Percentiles rank a stretch among this genome's conserved stretches.
Conservation (phyloP, 2,329 filamentous ascomycete genomes). For the Curvularia verruculosa region DNA sequence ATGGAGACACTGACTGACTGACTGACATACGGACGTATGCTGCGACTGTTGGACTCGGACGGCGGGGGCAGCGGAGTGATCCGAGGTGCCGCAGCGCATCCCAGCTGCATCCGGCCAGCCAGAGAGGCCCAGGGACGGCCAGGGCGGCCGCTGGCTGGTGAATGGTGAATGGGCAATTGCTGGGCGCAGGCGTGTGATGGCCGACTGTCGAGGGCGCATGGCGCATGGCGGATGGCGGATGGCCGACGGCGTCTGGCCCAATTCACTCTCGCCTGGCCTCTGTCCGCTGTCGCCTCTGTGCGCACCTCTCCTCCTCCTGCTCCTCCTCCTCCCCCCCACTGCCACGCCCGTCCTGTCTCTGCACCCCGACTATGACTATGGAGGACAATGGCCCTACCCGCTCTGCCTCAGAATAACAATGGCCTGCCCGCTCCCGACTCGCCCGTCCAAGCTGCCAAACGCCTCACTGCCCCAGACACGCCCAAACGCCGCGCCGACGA, state of each 20-base stretch:
- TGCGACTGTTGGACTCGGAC: not conserved
- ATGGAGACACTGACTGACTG: too few relatives aligned
- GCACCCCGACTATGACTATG: slow-evolving; percentile 39
- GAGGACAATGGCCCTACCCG: slow-evolving; percentile 46
- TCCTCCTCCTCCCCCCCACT: too few relatives aligned
- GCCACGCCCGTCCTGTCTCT: slow-evolving; percentile 24
- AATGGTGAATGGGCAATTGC: slow-evolving; percentile 8
- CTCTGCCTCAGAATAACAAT: slow-evolving; percentile 36
- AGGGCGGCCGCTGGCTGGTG: slow-evolving; percentile 27
- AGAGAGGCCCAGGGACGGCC: slow-evolving; percentile 3
- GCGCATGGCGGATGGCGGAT: slow-evolving; percentile 14
- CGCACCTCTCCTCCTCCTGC: slow-evolving; percentile 30
- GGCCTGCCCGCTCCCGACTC: slow-evolving; percentile 36
- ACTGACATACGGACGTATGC: too few relatives aligned
- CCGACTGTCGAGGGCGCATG: not conserved
- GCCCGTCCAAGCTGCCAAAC: slow-evolving; percentile 31
- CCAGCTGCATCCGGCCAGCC: slow-evolving; percentile 7
- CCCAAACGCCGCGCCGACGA: slow-evolving; percentile 39
- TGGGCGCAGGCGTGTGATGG: slow-evolving; percentile 32
- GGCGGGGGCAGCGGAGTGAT: slow-evolving; percentile 14
- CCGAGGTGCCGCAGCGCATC: slow-evolving; percentile 4
- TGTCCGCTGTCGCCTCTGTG: slow-evolving; percentile 20
- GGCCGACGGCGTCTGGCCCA: slow-evolving; percentile 20
- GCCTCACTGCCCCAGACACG: slow-evolving; percentile 26
- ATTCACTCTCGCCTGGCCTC: slow-evolving; percentile 28